Percentiles rank a stretch among this genome's conserved stretches.
phyloP scores from a whole-genome alignment of 768 basidiomycete species.

The Rhizopogon salebrosus region DNA sequence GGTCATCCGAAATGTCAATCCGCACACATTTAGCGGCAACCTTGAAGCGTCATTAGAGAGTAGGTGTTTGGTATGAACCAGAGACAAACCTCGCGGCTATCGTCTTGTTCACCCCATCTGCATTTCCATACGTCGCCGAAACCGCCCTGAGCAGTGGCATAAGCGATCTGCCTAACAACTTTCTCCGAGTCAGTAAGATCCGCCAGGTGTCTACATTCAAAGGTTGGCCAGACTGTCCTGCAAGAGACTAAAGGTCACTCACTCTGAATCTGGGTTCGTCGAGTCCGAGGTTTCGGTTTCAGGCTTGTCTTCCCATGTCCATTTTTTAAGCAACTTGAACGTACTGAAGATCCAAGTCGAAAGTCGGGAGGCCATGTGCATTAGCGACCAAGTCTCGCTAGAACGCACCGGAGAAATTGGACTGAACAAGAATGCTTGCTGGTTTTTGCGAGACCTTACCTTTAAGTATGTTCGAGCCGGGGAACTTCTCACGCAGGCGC shows the following conservation, averaged over 20 bases:
- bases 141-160: slow-evolving; percentile 16
- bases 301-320: too few relatives aligned
- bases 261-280: too few relatives aligned
- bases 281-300: too few relatives aligned
- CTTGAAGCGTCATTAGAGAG: slow-evolving; percentile 1
- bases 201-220: not conserved
- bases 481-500: too few relatives aligned
- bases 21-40: slow-evolving; percentile 20
- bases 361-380: too few relatives aligned
- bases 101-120: slow-evolving; percentile 12
- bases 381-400: too few relatives aligned
- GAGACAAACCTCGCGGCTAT: slow-evolving; percentile 12
- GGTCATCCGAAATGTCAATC: slow-evolving; percentile 6
- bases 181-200: slow-evolving; percentile 13
- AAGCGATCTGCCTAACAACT: slow-evolving; percentile 10
- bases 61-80: not conserved
- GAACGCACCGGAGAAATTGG: too few relatives aligned
- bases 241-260: too few relatives aligned
- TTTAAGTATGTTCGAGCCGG: too few relatives aligned
- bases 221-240: too few relatives aligned
- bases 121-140: slow-evolving; percentile 20
- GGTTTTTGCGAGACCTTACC: not conserved
- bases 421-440: not conserved
- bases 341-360: too few relatives aligned
- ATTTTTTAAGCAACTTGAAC: too few relatives aligned